Base-by-base conservation (phyloP, 2,329 filamentous ascomycete species). In the Elsinoe fawcettii region DNA sequence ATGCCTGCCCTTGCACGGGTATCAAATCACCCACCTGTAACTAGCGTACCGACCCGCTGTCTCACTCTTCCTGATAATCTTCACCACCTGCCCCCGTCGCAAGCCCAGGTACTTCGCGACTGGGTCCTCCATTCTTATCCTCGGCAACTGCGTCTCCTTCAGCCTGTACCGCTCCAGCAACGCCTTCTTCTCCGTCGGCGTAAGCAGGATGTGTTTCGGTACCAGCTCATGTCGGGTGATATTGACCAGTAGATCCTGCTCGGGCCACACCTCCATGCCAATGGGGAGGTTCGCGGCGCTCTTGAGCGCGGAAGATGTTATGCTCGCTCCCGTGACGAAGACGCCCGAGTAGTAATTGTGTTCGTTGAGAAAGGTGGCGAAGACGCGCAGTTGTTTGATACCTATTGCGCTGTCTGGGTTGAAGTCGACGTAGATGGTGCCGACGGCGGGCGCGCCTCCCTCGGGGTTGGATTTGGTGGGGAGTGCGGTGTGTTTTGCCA, bases 181-280 rank as follows among this genome's bases (percentile, higher is more conserved):
- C 36, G 87, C 86, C 47, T 76, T 75, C 81, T 96, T 96, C 78
- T 99, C 93, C 66, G 95, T 90, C 46, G 84, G 81, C 66, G 89
- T 95, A 58, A 99, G 82, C 60, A 97, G 75, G 36, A 97, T 85
- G 70, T 99, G 93, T 70, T 88, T 90, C 44, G 93, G 93, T 27
- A 99, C 93, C 57, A 99, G 81, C 74, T 97, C 92, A 76, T 99
- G 93, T 72, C 91, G 88, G 59, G 92, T 97, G 73, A 99, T 97
- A 75, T 99, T 99, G 73, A 99, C 91, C 60, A 97, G 80, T 66
- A 99, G 75, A 74, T 99, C 93, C 71, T 93, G 87, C 78, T 97
- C 93, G 66, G 92, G 83, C 77, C 99, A 99, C 70, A 90, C 89
- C 77, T 99, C 93, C 68, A 96, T 89, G 67, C 88, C 84, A 57